phyloP scores from a whole-genome alignment of 768 basidiomycete species.

The Cystofilobasidium ferigula region DNA sequence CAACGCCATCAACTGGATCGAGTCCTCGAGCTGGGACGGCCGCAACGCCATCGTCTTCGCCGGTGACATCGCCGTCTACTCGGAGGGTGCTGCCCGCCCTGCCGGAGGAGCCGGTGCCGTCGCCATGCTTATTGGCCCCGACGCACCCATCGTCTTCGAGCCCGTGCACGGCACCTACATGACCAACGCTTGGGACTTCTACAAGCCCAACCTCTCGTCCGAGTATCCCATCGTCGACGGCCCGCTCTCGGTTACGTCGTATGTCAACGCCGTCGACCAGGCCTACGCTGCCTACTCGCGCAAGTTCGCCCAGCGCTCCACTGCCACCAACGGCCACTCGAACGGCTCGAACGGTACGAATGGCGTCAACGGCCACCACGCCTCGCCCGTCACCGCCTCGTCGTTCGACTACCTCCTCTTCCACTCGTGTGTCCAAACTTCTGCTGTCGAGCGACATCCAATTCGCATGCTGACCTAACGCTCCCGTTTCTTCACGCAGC shows the following conservation, averaged over 20 bases:
- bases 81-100: slow-evolving; percentile 85
- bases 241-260: slow-evolving; percentile 87
- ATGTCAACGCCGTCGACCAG: slow-evolving; percentile 83
- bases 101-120: slow-evolving; percentile 94
- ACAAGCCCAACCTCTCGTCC: slow-evolving; percentile 91
- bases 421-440: slow-evolving; percentile 46
- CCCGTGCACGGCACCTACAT: slow-evolving; percentile 93
- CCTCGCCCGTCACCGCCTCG: slow-evolving; percentile 55
- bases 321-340: slow-evolving; percentile 8
- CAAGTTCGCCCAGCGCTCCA: slow-evolving; percentile 53
- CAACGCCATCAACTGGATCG: slow-evolving; percentile 98
- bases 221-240: slow-evolving; percentile 82
- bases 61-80: slow-evolving; percentile 96
- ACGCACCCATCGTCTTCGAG: slow-evolving; percentile 88
- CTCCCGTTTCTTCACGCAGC: slow-evolving; percentile 36
- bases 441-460: neutral
- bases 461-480: neutral
- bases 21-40: slow-evolving; percentile 92
- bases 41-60: slow-evolving; percentile 92
- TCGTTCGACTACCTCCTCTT: slow-evolving; percentile 86
- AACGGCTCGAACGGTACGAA: no score
- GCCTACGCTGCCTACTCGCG: slow-evolving; percentile 75
- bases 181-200: slow-evolving; percentile 97
- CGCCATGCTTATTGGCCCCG: slow-evolving; percentile 89
- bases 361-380: slow-evolving; percentile 33